Evolutionary conservation across 331 rosid genomes (phyloP).

Genomic region (Malus hybrid): DNA sequence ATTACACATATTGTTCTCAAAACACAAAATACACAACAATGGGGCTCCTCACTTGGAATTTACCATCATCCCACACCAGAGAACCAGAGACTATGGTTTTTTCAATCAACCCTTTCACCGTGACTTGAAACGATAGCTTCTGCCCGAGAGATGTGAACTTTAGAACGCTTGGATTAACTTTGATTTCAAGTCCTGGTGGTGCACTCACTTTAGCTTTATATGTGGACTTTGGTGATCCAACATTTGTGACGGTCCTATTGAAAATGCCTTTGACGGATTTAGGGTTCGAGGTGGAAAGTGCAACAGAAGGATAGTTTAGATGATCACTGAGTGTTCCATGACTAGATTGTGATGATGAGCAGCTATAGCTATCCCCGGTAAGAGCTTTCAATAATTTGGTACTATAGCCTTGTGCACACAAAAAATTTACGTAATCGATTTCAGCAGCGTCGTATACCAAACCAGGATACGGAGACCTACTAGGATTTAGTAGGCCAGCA

Average conservation of each 20-base stretch:
- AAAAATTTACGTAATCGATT: neutral
- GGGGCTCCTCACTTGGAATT: constrained; percentile 17
- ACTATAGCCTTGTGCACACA: constrained; percentile 24
- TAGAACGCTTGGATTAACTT: neutral
- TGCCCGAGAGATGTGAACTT: neutral
- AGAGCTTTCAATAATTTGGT: neutral
- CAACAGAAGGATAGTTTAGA: constrained; percentile 12
- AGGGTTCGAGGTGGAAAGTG: neutral
- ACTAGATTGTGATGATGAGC: neutral
- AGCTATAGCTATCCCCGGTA: neutral
- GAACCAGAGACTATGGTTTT: neutral
- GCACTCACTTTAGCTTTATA: neutral
- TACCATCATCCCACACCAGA: constrained; percentile 15
- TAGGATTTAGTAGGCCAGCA: constrained; percentile 21
- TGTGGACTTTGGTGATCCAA: constrained; percentile 9
- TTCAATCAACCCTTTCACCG: neutral
- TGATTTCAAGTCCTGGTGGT: neutral
- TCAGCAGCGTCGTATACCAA: constrained; percentile 14
- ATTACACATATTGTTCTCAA: neutral
- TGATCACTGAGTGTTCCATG: neutral
- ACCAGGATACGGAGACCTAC: constrained; percentile 7
- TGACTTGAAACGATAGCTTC: constrained; percentile 3
- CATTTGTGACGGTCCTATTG: constrained; percentile 10
- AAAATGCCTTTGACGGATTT: neutral
- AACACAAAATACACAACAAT: neutral